Evolutionary conservation across 2,329 filamentous ascomycete genomes (phyloP).

Genomic region (Sporothrix phasma): DNA sequence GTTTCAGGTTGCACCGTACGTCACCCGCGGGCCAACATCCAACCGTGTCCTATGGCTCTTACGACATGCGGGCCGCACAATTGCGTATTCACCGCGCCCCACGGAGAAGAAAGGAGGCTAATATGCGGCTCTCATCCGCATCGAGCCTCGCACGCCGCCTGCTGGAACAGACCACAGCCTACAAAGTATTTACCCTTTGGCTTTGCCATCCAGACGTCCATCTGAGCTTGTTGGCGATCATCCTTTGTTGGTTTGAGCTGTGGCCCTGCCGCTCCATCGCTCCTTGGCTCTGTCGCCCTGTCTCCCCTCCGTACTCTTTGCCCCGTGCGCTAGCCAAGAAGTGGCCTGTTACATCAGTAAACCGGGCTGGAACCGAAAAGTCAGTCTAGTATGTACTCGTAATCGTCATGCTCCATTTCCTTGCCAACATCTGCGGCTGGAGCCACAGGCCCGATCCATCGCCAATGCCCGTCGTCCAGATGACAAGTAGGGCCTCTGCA

Average conservation of each 20-base stretch:
- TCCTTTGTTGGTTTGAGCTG: neutral
- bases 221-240: conserved; percentile 10
- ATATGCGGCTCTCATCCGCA: neutral
- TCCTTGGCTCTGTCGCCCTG: neutral
- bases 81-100: no score
- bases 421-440: neutral
- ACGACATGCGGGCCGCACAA: no score
- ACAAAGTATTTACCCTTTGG: conserved; percentile 1
- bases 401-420: neutral
- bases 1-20: no score
- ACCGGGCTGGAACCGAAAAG: neutral
- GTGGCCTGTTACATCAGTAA: no score
- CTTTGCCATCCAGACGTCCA: conserved; percentile 1
- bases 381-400: neutral
- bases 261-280: no score
- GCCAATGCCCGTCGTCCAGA: neutral
- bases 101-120: neutral
- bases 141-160: neutral
- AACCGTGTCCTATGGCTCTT: neutral
- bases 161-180: neutral
- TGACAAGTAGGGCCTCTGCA: no score
- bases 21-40: neutral
- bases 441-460: neutral
- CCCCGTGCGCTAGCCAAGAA: neutral
- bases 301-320: neutral